phyloP scores from a whole-genome alignment of 1,139 yeast genomes.

The Debaryomyces udenii region DNA sequence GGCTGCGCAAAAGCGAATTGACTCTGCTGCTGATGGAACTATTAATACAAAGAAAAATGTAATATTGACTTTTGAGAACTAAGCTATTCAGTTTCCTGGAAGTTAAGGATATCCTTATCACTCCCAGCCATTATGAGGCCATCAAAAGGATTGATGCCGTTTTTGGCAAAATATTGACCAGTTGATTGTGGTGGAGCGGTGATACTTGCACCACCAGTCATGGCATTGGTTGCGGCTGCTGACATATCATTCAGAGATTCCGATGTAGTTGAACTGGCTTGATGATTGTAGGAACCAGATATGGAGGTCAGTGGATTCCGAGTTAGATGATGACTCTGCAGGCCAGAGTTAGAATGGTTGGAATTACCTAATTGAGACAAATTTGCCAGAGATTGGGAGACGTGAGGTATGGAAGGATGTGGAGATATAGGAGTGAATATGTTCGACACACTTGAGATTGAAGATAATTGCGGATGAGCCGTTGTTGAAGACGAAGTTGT shows the following conservation, averaged over 20 bases:
- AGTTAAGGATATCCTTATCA: constrained; percentile 15
- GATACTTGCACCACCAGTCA: constrained; percentile 13
- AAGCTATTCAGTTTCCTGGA: constrained; percentile 8
- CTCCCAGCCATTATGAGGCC: constrained; percentile 38
- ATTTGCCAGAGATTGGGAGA: constrained; percentile 25
- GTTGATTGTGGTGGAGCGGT: constrained; percentile 42
- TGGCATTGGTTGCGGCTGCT: constrained; percentile 8
- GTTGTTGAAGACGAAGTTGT: constrained; percentile 12
- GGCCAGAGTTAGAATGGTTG: constrained; percentile 7
- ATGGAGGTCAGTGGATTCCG: constrained; percentile 41
- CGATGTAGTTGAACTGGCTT: neutral
- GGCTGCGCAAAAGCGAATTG: neutral
- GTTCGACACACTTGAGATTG: constrained; percentile 39
- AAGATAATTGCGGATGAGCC: constrained; percentile 28
- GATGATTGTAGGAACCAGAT: constrained; percentile 19
- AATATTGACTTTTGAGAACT: constrained; percentile 7
- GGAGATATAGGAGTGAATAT: constrained; percentile 38
- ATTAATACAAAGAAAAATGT: neutral
- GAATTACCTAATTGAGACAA: constrained; percentile 19
- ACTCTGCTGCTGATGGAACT: too few relatives aligned
- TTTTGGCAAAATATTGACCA: constrained; percentile 41
- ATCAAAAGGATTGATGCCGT: constrained; percentile 47
- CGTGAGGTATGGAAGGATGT: constrained; percentile 27
- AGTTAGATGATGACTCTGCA: constrained; percentile 24
- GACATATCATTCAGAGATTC: constrained; percentile 7